Percentiles rank a stretch among this genome's conserved stretches.
phyloP scores from a whole-genome alignment of 2,329 filamentous ascomycete genomes.

The Pseudogymnoascus sp. region DNA sequence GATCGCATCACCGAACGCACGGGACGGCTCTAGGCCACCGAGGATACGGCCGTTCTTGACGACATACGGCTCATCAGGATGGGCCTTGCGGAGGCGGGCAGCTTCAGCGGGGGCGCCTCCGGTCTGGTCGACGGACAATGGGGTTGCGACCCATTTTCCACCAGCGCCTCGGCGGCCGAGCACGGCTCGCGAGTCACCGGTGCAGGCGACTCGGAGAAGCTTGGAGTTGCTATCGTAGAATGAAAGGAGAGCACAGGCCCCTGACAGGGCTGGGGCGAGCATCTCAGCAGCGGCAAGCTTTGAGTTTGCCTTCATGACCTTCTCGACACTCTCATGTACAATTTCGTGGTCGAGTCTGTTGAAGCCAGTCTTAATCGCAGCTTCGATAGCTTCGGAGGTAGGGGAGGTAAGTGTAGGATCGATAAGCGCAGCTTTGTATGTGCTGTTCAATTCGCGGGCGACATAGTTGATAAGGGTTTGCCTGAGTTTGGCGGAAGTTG shows the following conservation, averaged over 20 bases:
- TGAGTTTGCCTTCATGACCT: slow-evolving; percentile 79
- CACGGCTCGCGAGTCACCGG: slow-evolving; percentile 91
- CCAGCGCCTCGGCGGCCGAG: slow-evolving; percentile 68
- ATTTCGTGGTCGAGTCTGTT: slow-evolving; percentile 86
- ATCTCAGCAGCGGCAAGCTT: slow-evolving; percentile 87
- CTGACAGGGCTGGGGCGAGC: slow-evolving; percentile 84
- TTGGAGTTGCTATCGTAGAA: slow-evolving; percentile 90
- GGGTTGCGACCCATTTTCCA: slow-evolving; percentile 87
- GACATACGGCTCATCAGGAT: slow-evolving; percentile 83
- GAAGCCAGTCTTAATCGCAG: slow-evolving; percentile 89
- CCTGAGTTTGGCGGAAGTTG: slow-evolving; percentile 89
- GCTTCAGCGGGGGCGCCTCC: slow-evolving; percentile 80
- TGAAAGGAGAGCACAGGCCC: slow-evolving; percentile 91
- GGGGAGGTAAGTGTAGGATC: slow-evolving; percentile 53
- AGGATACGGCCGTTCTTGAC: slow-evolving; percentile 83
- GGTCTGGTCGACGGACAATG: slow-evolving; percentile 88
- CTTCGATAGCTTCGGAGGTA: slow-evolving; percentile 70
- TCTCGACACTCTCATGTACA: slow-evolving; percentile 83
- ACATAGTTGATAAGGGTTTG: slow-evolving; percentile 90
- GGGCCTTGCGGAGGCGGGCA: slow-evolving; percentile 70
- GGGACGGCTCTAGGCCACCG: slow-evolving; percentile 82
- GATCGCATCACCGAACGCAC: slow-evolving; percentile 90
- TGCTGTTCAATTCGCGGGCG: slow-evolving; percentile 82
- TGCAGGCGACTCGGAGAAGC: slow-evolving; percentile 85
- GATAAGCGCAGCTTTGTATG: slow-evolving; percentile 67